Conservation (phyloP, 139 green algal species). For the Chlamydomonas sp. region DNA sequence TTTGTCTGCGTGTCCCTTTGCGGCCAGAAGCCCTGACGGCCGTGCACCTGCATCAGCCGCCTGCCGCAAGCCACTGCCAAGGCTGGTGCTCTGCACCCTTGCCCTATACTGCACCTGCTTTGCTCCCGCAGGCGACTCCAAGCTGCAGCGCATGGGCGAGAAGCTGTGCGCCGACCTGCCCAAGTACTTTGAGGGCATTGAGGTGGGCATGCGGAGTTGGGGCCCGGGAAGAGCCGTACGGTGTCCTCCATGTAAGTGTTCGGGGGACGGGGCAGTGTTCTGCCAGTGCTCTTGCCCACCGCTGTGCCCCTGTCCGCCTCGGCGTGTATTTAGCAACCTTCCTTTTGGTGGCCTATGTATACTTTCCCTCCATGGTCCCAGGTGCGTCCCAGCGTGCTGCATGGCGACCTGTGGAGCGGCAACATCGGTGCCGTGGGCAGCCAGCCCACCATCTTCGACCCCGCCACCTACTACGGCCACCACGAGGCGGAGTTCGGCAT, state of each 20-base stretch:
- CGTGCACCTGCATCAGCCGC: no score
- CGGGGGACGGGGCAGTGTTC: no score
- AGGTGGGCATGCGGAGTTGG: constrained; percentile 17
- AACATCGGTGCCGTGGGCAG: constrained; percentile 87
- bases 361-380: neutral
- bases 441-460: constrained; percentile 79
- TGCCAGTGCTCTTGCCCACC: no score
- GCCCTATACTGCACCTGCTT: neutral
- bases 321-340: no score
- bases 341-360: neutral
- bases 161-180: constrained; percentile 80
- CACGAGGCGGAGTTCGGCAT: constrained; percentile 97
- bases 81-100: neutral
- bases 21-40: no score
- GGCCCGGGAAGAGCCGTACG: constrained; percentile 23
- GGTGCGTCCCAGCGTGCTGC: constrained; percentile 86
- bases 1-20: no score
- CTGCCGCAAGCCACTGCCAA: no score
- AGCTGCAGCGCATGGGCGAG: constrained; percentile 71
- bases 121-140: constrained; percentile 58
- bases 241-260: neutral
- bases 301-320: no score
- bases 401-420: constrained; percentile 97
- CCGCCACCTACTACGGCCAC: constrained; percentile 91
- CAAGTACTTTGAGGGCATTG: constrained; percentile 79